Conservation (phyloP, 345 rosid genomes). For the Populus euphratica region DNA sequence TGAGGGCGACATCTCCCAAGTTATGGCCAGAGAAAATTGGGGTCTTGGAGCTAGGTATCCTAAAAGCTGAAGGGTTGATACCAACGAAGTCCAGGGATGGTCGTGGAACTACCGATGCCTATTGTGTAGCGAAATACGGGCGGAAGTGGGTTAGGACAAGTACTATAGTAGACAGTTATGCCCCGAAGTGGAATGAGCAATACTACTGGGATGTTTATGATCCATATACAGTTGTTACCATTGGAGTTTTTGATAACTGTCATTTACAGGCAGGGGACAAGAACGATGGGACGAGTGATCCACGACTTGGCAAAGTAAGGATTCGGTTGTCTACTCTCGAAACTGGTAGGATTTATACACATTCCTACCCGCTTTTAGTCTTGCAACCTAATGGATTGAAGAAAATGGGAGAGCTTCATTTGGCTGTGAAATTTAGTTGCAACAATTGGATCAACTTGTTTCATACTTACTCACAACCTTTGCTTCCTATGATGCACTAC, state of each 20-base stretch:
- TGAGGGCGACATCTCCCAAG: constrained; percentile 40
- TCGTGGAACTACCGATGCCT: constrained; percentile 42
- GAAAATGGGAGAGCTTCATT: constrained; percentile 49
- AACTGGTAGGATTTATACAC: constrained; percentile 36
- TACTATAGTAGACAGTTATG: constrained; percentile 38
- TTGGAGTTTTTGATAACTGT: constrained; percentile 44
- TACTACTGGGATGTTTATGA: constrained; percentile 60
- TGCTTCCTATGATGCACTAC: constrained; percentile 44
- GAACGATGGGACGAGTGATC: constrained; percentile 22
- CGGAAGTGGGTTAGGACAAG: constrained; percentile 50
- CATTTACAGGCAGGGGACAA: constrained; percentile 23
- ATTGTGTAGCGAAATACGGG: constrained; percentile 51
- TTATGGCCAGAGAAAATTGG: constrained; percentile 41
- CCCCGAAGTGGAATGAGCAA: constrained; percentile 51
- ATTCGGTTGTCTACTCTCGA: constrained; percentile 42
- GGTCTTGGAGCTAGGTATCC: constrained; percentile 51
- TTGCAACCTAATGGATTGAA: constrained; percentile 39
- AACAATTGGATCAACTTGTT: constrained; percentile 34
- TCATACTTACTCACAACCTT: constrained; percentile 34
- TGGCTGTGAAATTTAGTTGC: constrained; percentile 38
- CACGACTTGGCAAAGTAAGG: constrained; percentile 43
- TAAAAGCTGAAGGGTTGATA: constrained; percentile 40
- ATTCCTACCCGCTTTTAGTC: constrained; percentile 40
- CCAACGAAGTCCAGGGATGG: constrained; percentile 46
- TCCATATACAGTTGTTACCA: constrained; percentile 43